Percentiles rank a stretch among this genome's conserved stretches.
Evolutionary conservation across 148 eudicot genomes (phyloP).

Genomic region (Rhododendron henanense): DNA sequence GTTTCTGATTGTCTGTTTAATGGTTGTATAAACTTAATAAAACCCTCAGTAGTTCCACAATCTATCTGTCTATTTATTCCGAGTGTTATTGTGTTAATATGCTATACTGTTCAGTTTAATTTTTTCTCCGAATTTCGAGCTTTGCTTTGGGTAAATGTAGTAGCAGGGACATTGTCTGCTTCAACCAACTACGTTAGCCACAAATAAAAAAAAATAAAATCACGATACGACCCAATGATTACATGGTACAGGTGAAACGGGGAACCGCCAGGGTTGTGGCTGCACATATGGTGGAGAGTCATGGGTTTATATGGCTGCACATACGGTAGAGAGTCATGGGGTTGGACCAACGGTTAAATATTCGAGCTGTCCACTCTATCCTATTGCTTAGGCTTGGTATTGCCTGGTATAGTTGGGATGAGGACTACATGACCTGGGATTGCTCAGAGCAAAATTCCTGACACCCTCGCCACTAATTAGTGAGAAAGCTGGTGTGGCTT

Average conservation of each 20-base stretch:
- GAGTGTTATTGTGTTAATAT: too few species aligned
- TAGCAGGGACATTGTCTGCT: not conserved
- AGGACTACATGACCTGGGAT: not conserved
- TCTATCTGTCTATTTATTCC: not conserved
- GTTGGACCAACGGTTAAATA: not conserved
- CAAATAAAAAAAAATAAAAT: not conserved
- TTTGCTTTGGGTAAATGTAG: not conserved
- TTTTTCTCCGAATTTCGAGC: not conserved
- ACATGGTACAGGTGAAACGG: not conserved
- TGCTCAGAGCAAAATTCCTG: not conserved
- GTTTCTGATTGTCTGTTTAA: not conserved
- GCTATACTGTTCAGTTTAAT: not conserved
- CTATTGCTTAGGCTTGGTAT: not conserved
- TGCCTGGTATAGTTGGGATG: not conserved
- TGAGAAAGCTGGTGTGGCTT: not conserved
- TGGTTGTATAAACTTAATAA: not conserved
- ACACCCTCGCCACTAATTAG: not conserved
- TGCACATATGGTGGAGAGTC: not conserved
- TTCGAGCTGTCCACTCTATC: not conserved
- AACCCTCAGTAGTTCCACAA: not conserved
- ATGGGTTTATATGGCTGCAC: not conserved
- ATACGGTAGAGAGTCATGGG: not conserved
- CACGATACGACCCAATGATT: not conserved
- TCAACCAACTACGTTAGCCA: not conserved
- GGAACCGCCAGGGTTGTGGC: not conserved